phyloP scores from a whole-genome alignment of 192 early-diverging fungal genomes.

The Coemansia sp. region DNA sequence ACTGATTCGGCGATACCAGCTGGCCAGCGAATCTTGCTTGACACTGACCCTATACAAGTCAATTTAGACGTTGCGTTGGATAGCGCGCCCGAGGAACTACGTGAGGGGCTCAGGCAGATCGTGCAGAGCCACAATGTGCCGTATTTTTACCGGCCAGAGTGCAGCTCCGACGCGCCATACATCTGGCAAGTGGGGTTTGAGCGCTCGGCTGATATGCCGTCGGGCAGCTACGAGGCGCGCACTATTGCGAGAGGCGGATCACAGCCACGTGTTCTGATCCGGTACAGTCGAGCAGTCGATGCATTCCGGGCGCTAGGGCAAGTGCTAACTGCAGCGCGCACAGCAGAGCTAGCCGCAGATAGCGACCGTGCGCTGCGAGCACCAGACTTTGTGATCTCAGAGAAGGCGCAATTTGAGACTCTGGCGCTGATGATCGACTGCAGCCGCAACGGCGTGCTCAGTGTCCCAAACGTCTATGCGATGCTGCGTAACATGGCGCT shows the following conservation, averaged over 20 bases:
- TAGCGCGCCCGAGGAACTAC: conserved; percentile 35
- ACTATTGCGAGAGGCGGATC: neutral
- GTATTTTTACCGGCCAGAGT: conserved; percentile 23
- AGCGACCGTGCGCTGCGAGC: conserved; percentile 19
- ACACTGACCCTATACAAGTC: conserved; percentile 38
- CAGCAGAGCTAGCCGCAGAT: conserved; percentile 34
- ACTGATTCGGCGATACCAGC: neutral
- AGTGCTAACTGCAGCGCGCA: conserved; percentile 61
- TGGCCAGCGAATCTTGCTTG: conserved; percentile 24
- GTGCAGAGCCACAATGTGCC: conserved; percentile 34
- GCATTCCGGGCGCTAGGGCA: conserved; percentile 78
- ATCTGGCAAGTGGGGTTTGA: conserved; percentile 44
- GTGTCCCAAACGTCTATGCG: conserved; percentile 61
- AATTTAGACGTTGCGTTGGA: conserved; percentile 28
- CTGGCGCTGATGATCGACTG: conserved; percentile 85
- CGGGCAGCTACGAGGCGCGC: conserved; percentile 25
- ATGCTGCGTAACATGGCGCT: conserved; percentile 78
- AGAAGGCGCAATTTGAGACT: conserved; percentile 71
- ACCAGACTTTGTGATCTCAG: conserved; percentile 54
- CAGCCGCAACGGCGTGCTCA: conserved; percentile 78
- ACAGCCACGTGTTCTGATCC: conserved; percentile 16
- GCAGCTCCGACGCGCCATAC: neutral
- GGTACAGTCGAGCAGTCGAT: conserved; percentile 33
- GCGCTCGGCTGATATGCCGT: conserved; percentile 14
- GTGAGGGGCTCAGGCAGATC: conserved; percentile 35